Evolutionary conservation across 2,329 filamentous ascomycete species (phyloP).

Genomic region (Arthrobotrys musiformis): DNA sequence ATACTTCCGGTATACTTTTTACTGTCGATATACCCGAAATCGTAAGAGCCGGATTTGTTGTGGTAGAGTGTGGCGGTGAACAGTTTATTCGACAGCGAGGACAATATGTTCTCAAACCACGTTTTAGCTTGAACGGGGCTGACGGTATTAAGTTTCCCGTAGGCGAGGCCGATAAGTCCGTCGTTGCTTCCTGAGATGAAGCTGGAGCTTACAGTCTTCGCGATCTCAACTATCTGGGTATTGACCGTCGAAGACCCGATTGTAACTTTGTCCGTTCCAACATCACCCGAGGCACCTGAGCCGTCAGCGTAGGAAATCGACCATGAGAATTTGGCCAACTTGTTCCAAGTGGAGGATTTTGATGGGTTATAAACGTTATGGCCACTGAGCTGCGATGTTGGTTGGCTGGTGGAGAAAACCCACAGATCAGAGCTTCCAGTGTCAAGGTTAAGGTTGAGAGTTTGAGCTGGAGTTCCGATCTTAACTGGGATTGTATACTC

Average conservation of each 20-base stretch:
- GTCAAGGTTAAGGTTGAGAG: conserved; percentile 65
- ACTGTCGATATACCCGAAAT: conserved; percentile 77
- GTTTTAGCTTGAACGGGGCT: conserved; percentile 73
- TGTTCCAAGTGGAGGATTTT: conserved; percentile 62
- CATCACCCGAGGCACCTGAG: conserved; percentile 61
- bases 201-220: conserved; percentile 60
- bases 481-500: conserved; percentile 64
- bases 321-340: conserved; percentile 61
- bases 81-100: conserved; percentile 72
- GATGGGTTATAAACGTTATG: conserved; percentile 63
- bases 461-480: conserved; percentile 75
- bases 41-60: conserved; percentile 72
- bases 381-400: conserved; percentile 59
- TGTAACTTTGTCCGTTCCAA: conserved; percentile 62
- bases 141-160: conserved; percentile 72
- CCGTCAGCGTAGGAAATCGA: conserved; percentile 63
- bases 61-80: conserved; percentile 77
- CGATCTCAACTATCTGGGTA: conserved; percentile 61
- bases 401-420: conserved; percentile 61
- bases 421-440: conserved; percentile 57
- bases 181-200: conserved; percentile 73
- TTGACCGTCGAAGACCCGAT: conserved; percentile 61
- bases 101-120: conserved; percentile 77
- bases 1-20: conserved; percentile 73
- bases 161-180: conserved; percentile 77